Conservation (phyloP, 768 basidiomycete species). For the Russula compacta region DNA sequence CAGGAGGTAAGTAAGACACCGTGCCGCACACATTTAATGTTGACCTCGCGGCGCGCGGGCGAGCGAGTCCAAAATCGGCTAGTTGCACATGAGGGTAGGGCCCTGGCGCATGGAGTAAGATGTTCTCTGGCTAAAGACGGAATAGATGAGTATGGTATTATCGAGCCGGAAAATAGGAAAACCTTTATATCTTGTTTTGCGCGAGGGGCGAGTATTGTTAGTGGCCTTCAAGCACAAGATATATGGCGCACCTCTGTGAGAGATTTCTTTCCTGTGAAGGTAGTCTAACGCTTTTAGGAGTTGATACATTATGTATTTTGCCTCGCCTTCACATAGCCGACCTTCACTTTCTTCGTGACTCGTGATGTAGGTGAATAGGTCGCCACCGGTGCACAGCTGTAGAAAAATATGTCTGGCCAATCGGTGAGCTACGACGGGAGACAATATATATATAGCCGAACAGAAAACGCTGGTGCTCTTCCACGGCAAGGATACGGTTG, state of each 20-base stretch:
- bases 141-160: neutral
- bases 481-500: constrained; percentile 65
- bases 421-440: neutral
- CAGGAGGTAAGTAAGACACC: constrained; percentile 76
- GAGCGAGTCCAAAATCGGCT: constrained; percentile 81
- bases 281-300: constrained; percentile 62
- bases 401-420: constrained; percentile 65
- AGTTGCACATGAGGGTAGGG: constrained; percentile 78
- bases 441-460: constrained; percentile 24
- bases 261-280: constrained; percentile 61
- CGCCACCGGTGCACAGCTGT: constrained; percentile 77
- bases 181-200: constrained; percentile 53
- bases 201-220: neutral
- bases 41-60: constrained; percentile 68
- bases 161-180: neutral
- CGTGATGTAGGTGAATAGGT: constrained; percentile 80
- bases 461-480: constrained; percentile 53
- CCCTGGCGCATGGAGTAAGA: constrained; percentile 68
- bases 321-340: constrained; percentile 67
- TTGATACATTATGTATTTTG: constrained; percentile 79
- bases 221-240: neutral
- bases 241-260: constrained; percentile 60
- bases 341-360: constrained; percentile 41
- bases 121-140: constrained; percentile 64
- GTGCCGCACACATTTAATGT: constrained; percentile 86